Evolutionary conservation across 768 basidiomycete species (phyloP).

Genomic region (Mycena alexandri): DNA sequence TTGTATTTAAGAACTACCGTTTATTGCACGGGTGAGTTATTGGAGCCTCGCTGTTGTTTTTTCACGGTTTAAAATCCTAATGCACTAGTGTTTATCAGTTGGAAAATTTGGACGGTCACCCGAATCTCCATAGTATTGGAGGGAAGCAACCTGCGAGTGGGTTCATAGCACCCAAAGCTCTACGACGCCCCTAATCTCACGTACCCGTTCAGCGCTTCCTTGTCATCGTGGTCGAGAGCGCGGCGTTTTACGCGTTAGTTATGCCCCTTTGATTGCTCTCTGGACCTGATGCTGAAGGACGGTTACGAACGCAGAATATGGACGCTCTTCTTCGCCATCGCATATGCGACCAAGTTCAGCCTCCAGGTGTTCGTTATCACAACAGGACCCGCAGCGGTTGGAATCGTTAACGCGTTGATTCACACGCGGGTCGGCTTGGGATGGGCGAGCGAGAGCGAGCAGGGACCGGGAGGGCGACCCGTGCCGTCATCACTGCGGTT

Average conservation of each 20-base stretch:
- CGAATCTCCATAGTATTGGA: slow-evolving; percentile 16
- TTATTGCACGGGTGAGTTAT: slow-evolving; percentile 14
- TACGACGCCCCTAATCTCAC: slow-evolving; percentile 16
- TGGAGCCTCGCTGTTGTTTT: slow-evolving; percentile 5
- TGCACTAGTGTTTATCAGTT: slow-evolving; percentile 14
- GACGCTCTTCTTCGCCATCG: slow-evolving; percentile 28
- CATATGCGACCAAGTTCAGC: slow-evolving; percentile 21
- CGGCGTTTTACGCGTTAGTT: slow-evolving; percentile 11
- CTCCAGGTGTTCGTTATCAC: slow-evolving; percentile 20
- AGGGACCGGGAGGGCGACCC: slow-evolving; percentile 20
- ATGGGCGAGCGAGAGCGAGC: slow-evolving; percentile 21
- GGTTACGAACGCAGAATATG: slow-evolving; percentile 24
- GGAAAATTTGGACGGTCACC: slow-evolving; percentile 19
- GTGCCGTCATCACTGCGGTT: slow-evolving; percentile 19
- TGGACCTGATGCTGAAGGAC: slow-evolving; percentile 14
- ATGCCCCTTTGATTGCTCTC: slow-evolving; percentile 11
- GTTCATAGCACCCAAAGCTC: slow-evolving; percentile 15
- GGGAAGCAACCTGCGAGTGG: slow-evolving; percentile 16
- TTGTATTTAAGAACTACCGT: slow-evolving; percentile 12
- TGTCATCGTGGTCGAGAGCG: too few species aligned
- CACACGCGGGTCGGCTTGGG: slow-evolving; percentile 24
- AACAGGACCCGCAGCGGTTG: slow-evolving; percentile 20
- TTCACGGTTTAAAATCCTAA: slow-evolving; percentile 14
- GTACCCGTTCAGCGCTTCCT: slow-evolving; percentile 20
- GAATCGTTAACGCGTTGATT: slow-evolving; percentile 26